Conservation (phyloP, 2,329 filamentous ascomycete genomes). For the Arthroderma uncinatum region DNA sequence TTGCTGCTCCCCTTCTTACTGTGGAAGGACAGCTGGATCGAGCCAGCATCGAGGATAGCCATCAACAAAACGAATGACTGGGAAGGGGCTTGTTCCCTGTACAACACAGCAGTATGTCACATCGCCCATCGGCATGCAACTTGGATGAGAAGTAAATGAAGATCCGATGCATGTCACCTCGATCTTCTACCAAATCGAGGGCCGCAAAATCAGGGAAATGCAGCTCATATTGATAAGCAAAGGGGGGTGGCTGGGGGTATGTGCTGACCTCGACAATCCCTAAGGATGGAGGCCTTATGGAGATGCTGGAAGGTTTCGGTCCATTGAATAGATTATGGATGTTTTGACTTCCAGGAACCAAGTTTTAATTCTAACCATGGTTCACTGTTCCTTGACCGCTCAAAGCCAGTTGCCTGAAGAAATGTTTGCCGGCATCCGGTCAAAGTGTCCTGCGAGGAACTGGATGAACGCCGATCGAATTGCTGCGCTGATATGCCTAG, state of each 20-base stretch:
- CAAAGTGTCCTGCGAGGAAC: not conserved
- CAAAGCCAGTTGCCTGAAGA: not conserved
- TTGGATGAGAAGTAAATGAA: not conserved
- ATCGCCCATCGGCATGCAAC: not conserved
- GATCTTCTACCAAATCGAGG: not conserved
- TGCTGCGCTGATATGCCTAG: not conserved
- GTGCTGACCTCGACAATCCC: not conserved
- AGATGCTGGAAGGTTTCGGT: not conserved
- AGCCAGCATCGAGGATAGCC: not conserved
- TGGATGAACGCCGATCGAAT: not conserved
- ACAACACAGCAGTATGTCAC: not conserved
- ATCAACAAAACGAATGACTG: not conserved
- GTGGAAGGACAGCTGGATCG: not conserved
- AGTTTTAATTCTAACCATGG: not conserved
- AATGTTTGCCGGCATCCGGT: not conserved
- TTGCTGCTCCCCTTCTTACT: not conserved
- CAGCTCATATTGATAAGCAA: not conserved
- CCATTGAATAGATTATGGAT: not conserved
- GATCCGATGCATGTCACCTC: not conserved
- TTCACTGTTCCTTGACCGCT: not conserved
- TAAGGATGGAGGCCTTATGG: not conserved
- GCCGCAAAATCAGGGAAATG: not conserved
- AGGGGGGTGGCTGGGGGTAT: not conserved
- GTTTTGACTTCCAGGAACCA: slow-evolving; percentile 1
- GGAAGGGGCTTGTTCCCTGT: not conserved